Base-by-base conservation (phyloP, 179 eudicot species). In the Patellifolia procumbens region DNA sequence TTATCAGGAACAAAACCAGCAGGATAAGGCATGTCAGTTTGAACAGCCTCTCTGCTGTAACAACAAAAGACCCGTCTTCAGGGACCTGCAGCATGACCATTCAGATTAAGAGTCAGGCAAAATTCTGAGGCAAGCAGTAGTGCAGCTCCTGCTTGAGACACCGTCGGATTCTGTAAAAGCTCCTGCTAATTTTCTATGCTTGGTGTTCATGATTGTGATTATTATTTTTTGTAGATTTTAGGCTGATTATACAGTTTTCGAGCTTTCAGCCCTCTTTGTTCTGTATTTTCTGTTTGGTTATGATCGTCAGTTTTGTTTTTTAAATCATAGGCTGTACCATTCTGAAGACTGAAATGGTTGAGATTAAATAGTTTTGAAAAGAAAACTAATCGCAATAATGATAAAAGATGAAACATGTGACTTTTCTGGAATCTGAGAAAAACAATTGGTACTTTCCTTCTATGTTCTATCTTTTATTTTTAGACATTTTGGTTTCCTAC, bases 1-100 rank as follows among this genome's bases (percentile, higher is more conserved):
- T 58, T 84, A 81, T 84, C 87, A 84, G 76, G 55, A 61, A 46
- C 78, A 81, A 34, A 65, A 84, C 20, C 87, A 84, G 70, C 34
- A 58, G 22, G 82, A 81, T n/a, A 79, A 49, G 6, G 87, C 87
- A 13, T 84, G 87, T 32, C 65, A 76, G 34, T 84, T 84, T 84
- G 0, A 71, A 81, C 29, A 71, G 80, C 7, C 74, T 81, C 22
- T 81, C 84, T 26, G 6, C n/a, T 0, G 42, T 84, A 37, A 84
- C 84, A 17, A 84, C 80, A 0, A 76, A 73, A 63, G 82, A 84
- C 35, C 84, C 87, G 9, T 84, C 87, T 6, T 55, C 35, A 17
- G 80, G 79, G 60, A 78, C 84, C 0, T 84, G 87, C 67, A 73
- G 65, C 52, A 81, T 84, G 28, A 72, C 68, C 15, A 34, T 84